Conservation (phyloP, 2,329 filamentous ascomycete species). For the Cephalotrichum gorgonifer region DNA sequence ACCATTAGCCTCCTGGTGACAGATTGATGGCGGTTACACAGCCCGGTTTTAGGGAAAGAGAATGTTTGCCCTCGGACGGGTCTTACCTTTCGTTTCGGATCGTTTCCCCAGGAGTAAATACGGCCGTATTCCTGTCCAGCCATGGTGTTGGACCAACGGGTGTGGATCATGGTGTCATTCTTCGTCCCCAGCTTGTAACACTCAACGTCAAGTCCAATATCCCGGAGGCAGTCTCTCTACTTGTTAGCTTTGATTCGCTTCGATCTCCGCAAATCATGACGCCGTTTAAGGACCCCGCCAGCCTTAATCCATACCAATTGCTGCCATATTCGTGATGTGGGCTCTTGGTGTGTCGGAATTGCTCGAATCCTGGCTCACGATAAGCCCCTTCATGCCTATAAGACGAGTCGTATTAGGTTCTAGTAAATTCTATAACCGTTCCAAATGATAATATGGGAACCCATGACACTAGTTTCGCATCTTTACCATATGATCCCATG, state of each 20-base stretch:
- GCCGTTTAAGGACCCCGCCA: slow-evolving; percentile 13
- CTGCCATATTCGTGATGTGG: slow-evolving; percentile 48
- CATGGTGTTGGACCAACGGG: slow-evolving; percentile 37
- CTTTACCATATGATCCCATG: too few relatives aligned
- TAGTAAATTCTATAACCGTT: too few relatives aligned
- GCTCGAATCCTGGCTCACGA: slow-evolving; percentile 34
- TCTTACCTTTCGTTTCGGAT: slow-evolving; percentile 25
- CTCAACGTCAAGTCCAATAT: slow-evolving; percentile 33
- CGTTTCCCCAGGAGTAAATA: slow-evolving; percentile 36
- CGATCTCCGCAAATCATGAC: too few relatives aligned
- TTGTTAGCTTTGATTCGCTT: too few relatives aligned
- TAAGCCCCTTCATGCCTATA: slow-evolving; percentile 38
- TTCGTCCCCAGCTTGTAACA: slow-evolving; percentile 22
- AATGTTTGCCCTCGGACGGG: not conserved
- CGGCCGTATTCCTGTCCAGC: slow-evolving; percentile 38
- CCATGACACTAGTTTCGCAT: too few relatives aligned
- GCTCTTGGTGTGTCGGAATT: slow-evolving; percentile 44
- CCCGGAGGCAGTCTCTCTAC: slow-evolving; percentile 16
- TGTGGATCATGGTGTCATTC: slow-evolving; percentile 32
- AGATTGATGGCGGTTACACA: too few relatives aligned
- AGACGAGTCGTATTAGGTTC: too few relatives aligned
- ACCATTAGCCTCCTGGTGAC: too few relatives aligned
- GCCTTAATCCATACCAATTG: slow-evolving; percentile 20
- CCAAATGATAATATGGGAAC: too few relatives aligned
- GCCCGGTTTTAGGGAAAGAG: too few relatives aligned